Percentiles rank a stretch among this genome's conserved stretches.
These are phyloP conservation scores for Ophiostoma tasmaniense DNA, from an alignment of 2,329 filamentous ascomycete species.

Conservation along the genomic window DNA sequence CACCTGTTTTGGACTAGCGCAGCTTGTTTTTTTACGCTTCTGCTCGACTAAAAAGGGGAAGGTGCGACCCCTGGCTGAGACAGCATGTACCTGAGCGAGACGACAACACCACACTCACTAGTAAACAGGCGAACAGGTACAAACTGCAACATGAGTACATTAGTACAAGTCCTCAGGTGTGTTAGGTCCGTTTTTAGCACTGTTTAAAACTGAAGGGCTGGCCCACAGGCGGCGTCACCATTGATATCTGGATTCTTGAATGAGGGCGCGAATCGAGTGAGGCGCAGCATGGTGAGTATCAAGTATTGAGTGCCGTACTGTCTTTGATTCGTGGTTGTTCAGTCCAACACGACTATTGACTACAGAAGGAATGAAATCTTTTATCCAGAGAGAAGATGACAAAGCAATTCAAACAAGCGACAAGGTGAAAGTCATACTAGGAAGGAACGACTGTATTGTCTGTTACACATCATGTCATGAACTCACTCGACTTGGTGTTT, in stretches of 20 bases:
- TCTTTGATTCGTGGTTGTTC: not conserved
- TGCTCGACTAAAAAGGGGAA: not conserved
- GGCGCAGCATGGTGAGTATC: not conserved
- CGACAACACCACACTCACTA: not conserved
- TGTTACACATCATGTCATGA: not conserved
- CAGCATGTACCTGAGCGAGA: not conserved
- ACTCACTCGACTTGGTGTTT: not conserved
- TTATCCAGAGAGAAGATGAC: not conserved
- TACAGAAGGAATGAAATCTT: not conserved
- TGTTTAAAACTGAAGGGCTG: not conserved
- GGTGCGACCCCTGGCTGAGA: not conserved
- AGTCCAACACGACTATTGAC: not conserved
- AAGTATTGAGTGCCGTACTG: not conserved
- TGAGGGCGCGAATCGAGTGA: not conserved
- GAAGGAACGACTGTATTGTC: not conserved
- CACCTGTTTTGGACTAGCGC: not conserved
- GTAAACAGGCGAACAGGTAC: not conserved
- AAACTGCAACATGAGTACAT: not conserved
- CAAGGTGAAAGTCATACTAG: not conserved
- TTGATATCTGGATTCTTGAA: not conserved
- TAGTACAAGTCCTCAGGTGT: not conserved
- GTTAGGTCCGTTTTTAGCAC: not conserved
- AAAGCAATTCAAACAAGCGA: not conserved
- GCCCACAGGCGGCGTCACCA: not conserved
- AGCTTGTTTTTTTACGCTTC: not conserved